Percentiles rank a stretch among this genome's conserved stretches.
Conservation (phyloP, 768 basidiomycete genomes). For the Leucogyrophana mollusca region DNA sequence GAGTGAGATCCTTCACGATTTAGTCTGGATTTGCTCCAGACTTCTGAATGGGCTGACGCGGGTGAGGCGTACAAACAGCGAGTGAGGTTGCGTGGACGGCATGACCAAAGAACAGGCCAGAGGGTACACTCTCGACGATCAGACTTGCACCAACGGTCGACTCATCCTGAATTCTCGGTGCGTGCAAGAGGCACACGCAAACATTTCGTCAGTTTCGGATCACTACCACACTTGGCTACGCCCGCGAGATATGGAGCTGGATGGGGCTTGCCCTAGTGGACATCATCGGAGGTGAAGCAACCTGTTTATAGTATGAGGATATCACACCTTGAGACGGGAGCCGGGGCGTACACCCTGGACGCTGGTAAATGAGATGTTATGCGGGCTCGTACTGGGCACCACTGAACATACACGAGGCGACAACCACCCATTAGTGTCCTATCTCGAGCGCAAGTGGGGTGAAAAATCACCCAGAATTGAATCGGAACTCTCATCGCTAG, state of each 20-base stretch:
- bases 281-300: conserved; percentile 66
- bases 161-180: not conserved
- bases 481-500: no score
- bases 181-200: conserved; percentile 16
- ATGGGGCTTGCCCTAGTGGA: conserved; percentile 74
- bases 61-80: conserved; percentile 83
- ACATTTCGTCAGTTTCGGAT: conserved; percentile 51
- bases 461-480: no score
- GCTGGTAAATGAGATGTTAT: conserved; percentile 41
- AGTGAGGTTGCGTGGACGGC: conserved; percentile 76
- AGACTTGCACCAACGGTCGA: conserved; percentile 46
- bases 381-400: not conserved
- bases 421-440: conserved; percentile 64
- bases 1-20: conserved; percentile 66
- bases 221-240: conserved; percentile 55
- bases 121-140: conserved; percentile 88
- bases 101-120: conserved; percentile 72
- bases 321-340: conserved; percentile 62
- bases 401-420: no score
- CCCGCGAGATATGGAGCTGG: conserved; percentile 87
- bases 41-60: conserved; percentile 48
- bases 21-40: conserved; percentile 60
- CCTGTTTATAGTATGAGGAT: conserved; percentile 58
- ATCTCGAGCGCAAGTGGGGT: conserved; percentile 9
- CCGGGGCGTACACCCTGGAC: conserved; percentile 66